phyloP scores from a whole-genome alignment of 371 early-diverging fungal genomes.

The Actinomucor elegans region DNA sequence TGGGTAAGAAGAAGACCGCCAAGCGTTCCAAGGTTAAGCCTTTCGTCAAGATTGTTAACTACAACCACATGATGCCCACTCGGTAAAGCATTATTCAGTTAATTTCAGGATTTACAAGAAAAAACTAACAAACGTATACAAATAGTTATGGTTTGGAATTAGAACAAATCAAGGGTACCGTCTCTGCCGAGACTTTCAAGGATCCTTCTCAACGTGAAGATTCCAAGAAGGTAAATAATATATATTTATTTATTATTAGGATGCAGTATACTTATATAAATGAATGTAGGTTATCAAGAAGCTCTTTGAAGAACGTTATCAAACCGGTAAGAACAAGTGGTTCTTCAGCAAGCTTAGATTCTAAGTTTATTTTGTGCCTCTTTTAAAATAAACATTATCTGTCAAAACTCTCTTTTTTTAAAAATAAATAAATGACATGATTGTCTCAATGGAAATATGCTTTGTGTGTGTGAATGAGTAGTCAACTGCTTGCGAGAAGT shows the following conservation, averaged over 20 bases:
- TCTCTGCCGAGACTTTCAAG: conserved; percentile 86
- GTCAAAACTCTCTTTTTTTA: neutral
- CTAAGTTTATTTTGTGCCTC: conserved; percentile 51
- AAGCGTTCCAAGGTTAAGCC: conserved; percentile 96
- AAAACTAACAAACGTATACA: neutral
- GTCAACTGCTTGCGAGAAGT: too few species aligned
- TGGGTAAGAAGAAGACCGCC: conserved; percentile 92
- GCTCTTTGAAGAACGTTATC: conserved; percentile 92
- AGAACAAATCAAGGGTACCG: conserved; percentile 83
- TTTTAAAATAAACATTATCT: neutral
- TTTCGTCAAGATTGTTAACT: conserved; percentile 85
- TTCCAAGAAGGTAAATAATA: conserved; percentile 71
- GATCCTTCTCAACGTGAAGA: conserved; percentile 90
- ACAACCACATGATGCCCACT: conserved; percentile 98
- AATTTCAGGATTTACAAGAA: neutral
- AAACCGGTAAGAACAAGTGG: conserved; percentile 98
- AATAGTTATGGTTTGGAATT: conserved; percentile 77
- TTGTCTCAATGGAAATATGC: too few species aligned
- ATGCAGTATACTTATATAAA: neutral
- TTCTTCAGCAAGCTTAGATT: conserved; percentile 99
- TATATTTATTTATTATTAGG: neutral
- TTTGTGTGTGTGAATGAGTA: too few species aligned
- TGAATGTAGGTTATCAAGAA: conserved; percentile 85
- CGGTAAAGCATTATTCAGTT: conserved; percentile 58
- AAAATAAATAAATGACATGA: too few species aligned